A percentile compares a stretch with the other conserved stretches of the same genome.
Evolutionary conservation across 129 eudicot species (phyloP).

Genomic region (Flaveria robusta): DNA sequence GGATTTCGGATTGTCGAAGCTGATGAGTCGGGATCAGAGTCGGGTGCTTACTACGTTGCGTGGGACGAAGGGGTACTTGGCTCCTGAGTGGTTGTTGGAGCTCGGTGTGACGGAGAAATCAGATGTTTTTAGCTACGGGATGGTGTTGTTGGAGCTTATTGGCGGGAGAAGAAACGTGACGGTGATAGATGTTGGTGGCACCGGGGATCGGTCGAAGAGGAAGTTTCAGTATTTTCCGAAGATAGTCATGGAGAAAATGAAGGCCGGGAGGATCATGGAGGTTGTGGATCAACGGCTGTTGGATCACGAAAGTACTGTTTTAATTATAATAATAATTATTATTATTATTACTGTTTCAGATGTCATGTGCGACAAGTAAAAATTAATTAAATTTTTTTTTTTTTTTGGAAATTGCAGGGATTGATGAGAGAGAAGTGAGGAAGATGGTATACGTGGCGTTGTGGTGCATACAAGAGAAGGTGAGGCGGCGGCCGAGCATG

Average conservation of each 20-base stretch:
- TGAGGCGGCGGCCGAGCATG: conserved; percentile 79
- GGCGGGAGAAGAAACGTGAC: conserved; percentile 75
- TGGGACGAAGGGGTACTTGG: conserved; percentile 84
- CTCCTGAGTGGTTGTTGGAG: conserved; percentile 91
- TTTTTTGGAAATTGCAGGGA: neutral
- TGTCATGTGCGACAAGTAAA: too few relatives aligned
- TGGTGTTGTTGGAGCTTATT: conserved; percentile 79
- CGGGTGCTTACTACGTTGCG: conserved; percentile 61
- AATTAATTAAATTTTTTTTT: too few relatives aligned
- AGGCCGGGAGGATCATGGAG: conserved; percentile 62
- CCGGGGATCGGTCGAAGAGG: conserved; percentile 31
- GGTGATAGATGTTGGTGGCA: conserved; percentile 38
- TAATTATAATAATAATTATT: too few relatives aligned
- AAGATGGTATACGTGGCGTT: conserved; percentile 62
- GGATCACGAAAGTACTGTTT: conserved; percentile 31
- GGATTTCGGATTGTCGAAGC: conserved; percentile 82
- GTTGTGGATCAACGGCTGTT: conserved; percentile 67
- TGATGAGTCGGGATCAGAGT: conserved; percentile 68
- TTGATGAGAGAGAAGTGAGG: conserved; percentile 57
- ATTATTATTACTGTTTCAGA: too few relatives aligned
- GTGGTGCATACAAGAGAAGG: conserved; percentile 90
- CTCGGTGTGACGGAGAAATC: conserved; percentile 75
- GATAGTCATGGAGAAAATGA: conserved; percentile 62
- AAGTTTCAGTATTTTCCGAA: conserved; percentile 71
- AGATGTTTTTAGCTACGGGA: conserved; percentile 80